Evolutionary conservation across 345 rosid species (phyloP).

Genomic region (Salix arbutifolia): DNA sequence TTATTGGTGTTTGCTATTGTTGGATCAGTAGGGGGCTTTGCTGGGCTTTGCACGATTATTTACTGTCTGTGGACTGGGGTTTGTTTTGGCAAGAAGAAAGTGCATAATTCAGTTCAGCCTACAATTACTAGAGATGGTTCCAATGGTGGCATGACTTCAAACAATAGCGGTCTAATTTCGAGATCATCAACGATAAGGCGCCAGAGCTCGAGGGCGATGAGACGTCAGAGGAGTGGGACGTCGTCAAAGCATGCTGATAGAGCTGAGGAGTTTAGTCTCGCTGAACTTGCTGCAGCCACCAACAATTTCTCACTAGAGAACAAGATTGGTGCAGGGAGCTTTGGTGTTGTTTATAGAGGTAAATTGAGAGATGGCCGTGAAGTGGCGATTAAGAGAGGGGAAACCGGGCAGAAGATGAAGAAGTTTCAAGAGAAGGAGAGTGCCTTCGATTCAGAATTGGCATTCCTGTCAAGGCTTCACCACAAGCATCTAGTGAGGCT

Average conservation of each 20-base stretch:
- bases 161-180: constrained; percentile 43
- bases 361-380: constrained; percentile 69
- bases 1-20: constrained; percentile 65
- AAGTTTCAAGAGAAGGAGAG: constrained; percentile 85
- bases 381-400: constrained; percentile 90
- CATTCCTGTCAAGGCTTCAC: constrained; percentile 80
- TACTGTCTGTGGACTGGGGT: constrained; percentile 75
- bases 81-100: constrained; percentile 76
- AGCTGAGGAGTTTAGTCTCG: constrained; percentile 68
- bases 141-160: constrained; percentile 43
- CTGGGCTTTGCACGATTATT: constrained; percentile 55
- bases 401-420: constrained; percentile 54
- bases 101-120: constrained; percentile 93
- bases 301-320: constrained; percentile 64
- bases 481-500: constrained; percentile 88
- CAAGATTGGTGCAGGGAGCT: constrained; percentile 89
- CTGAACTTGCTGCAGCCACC: constrained; percentile 75
- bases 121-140: constrained; percentile 69
- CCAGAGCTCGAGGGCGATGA: constrained; percentile 69
- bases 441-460: constrained; percentile 79
- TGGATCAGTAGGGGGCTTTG: constrained; percentile 63
- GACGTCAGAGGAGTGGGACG: constrained; percentile 90
- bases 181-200: constrained; percentile 67
- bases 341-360: constrained; percentile 76
- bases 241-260: constrained; percentile 76